Evolutionary conservation across 306 rosid species (phyloP).

Genomic region (Calophaca sinica): DNA sequence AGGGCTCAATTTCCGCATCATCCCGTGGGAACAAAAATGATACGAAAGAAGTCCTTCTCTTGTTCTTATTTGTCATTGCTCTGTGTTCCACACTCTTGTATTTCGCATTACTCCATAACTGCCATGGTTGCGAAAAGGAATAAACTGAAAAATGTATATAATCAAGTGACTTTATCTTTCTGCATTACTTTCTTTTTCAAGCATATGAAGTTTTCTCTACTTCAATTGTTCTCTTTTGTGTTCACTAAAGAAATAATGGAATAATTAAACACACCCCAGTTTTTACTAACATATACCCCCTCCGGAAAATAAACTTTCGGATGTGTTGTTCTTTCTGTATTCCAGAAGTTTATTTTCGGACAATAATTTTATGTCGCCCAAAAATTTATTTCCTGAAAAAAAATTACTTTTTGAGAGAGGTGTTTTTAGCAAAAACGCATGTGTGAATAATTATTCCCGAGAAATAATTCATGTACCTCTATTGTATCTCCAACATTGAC

Average conservation of each 20-base stretch:
- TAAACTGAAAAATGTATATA: neutral
- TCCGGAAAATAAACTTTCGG: too few species aligned
- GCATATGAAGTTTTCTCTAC: neutral
- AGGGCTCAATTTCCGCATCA: slow-evolving; percentile 45
- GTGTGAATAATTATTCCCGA: too few species aligned
- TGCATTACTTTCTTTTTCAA: neutral
- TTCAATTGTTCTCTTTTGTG: too few species aligned
- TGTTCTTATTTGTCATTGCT: slow-evolving; percentile 46
- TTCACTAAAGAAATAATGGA: too few species aligned
- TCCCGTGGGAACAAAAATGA: slow-evolving; percentile 42
- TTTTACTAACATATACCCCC: too few species aligned
- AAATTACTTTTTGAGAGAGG: too few species aligned
- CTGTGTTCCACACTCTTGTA: slow-evolving; percentile 55
- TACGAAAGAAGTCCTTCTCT: slow-evolving; percentile 41
- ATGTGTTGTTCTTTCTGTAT: too few species aligned
- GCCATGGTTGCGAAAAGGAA: neutral
- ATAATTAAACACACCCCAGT: too few species aligned
- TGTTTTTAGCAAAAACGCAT: too few species aligned
- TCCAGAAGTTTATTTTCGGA: too few species aligned
- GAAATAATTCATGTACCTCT: slow-evolving; percentile 5
- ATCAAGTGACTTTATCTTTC: neutral
- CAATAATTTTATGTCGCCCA: too few species aligned
- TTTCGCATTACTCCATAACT: slow-evolving; percentile 59
- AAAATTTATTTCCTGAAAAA: too few species aligned
- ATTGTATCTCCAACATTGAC: slow-evolving; percentile 54